Base-by-base conservation (phyloP, 139 green algal genomes). In the Auxenochlorella pyrenoidosa region DNA sequence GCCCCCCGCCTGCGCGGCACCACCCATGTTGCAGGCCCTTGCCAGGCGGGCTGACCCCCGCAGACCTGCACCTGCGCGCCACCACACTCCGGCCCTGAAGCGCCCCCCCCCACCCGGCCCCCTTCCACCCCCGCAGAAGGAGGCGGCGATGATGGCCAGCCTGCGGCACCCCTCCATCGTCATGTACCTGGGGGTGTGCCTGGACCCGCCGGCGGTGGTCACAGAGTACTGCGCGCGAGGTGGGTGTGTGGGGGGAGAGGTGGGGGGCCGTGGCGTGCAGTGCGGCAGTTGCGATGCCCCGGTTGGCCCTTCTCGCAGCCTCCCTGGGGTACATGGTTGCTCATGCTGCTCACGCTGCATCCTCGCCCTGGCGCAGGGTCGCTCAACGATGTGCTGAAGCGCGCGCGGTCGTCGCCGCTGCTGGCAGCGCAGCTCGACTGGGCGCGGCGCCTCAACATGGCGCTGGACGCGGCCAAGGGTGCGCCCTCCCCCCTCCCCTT, bases 161-260 rank as follows among this genome's bases (percentile, higher is more conserved):
- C 65, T 89, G 77, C 78, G 91, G n/a, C 92, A 95, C 72, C 93
- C 91, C 34, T 95, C 94, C 78, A 89, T 95, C 28, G 91, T 96
- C 51, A 88, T 94, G 84, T 85, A 85, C 90, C 90, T 95, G 80
- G 86, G 86, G 6, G 77, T 90, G n/a, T 86, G 77, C 73, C 75
- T 88, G 68, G 77, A 88, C 58, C 87, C 87, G 66, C 71, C 87
- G 5, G 81, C 82, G 16, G 77, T 90, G 40, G 82, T 90, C 32
- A 90, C 87, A 30, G 87, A 90, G 87, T 90, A 88, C 82, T 90
- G 87, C 68, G 86, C 86, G 24, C 79, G 86, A 30, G 86, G 79
- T 84, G 79, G 2, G 78, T 51, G 38, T 5, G 41, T 3, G 4
- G 73, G n/a, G n/a, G n/a, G n/a, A n/a, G n/a, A n/a, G n/a, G 26